These are phyloP conservation scores for Sanghuangporus weigelae DNA, from an alignment of 1,284 basidiomycete species.

Conservation along the genomic window DNA sequence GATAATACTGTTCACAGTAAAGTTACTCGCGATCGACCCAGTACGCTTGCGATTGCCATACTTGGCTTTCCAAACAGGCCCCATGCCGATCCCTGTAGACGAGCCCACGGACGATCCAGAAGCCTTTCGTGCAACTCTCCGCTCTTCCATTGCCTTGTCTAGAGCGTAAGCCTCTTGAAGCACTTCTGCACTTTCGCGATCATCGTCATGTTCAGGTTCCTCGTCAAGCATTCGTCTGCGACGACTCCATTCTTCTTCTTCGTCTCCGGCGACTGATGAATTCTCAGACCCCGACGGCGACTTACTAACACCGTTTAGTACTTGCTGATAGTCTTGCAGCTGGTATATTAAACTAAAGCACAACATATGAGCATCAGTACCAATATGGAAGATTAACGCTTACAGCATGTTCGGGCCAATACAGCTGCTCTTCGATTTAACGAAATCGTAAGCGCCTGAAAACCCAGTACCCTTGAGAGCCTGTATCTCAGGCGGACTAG, in stretches of 20 bases:
- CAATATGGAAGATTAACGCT: slow-evolving; percentile 33
- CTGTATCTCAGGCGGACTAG: slow-evolving; percentile 69
- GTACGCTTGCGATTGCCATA: slow-evolving; percentile 62
- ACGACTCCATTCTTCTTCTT: slow-evolving; percentile 82
- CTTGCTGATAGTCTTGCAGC: slow-evolving; percentile 89
- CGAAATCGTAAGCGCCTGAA: slow-evolving; percentile 90
- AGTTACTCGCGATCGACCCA: slow-evolving; percentile 64
- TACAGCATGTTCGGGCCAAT: slow-evolving; percentile 95
- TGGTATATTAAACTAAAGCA: slow-evolving; percentile 85
- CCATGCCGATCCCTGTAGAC: slow-evolving; percentile 59
- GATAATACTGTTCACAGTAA: slow-evolving; percentile 59
- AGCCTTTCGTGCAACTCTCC: slow-evolving; percentile 64
- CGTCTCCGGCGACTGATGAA: slow-evolving; percentile 49
- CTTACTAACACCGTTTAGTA: slow-evolving; percentile 49
- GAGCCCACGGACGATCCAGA: slow-evolving; percentile 63
- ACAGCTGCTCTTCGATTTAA: slow-evolving; percentile 85
- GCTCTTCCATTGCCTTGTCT: slow-evolving; percentile 80
- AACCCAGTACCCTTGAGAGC: slow-evolving; percentile 67
- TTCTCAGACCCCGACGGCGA: slow-evolving; percentile 49
- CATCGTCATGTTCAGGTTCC: slow-evolving; percentile 39
- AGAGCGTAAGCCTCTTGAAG: slow-evolving; percentile 70
- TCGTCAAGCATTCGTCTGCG: slow-evolving; percentile 64
- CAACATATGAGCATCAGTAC: slow-evolving; percentile 17
- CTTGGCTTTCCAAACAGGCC: slow-evolving; percentile 55
- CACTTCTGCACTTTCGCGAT: slow-evolving; percentile 51